These are phyloP conservation scores for Leishmania tropica DNA, from an alignment of 208 protist genomes.

Conservation along the genomic window DNA sequence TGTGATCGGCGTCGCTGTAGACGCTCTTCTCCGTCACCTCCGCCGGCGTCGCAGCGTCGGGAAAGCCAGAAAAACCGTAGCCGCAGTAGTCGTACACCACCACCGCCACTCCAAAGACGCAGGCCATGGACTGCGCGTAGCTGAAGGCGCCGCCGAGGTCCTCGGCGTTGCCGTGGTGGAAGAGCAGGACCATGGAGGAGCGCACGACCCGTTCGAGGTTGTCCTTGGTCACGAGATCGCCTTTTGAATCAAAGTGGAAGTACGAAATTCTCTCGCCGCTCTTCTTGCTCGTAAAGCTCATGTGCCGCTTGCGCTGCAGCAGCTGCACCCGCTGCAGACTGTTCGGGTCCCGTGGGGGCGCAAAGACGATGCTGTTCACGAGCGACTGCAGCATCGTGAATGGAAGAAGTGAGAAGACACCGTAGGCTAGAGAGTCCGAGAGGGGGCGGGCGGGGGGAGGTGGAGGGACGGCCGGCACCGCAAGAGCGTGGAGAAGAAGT, in stretches of 20 bases:
- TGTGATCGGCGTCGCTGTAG: slow-evolving; percentile 69
- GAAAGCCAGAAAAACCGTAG: slow-evolving; percentile 65
- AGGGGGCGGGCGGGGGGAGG: not conserved
- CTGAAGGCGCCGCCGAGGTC: slow-evolving; percentile 49
- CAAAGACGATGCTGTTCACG: slow-evolving; percentile 64
- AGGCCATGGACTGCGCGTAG: slow-evolving; percentile 32
- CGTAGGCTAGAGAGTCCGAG: not conserved
- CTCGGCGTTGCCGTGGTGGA: slow-evolving; percentile 82
- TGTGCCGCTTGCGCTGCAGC: slow-evolving; percentile 35
- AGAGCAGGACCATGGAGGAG: slow-evolving; percentile 50
- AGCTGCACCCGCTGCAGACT: slow-evolving; percentile 37
- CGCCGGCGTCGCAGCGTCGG: not conserved
- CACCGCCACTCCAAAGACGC: slow-evolving; percentile 36
- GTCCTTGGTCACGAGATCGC: not conserved
- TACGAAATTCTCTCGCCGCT: slow-evolving; percentile 34
- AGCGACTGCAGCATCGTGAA: slow-evolving; percentile 21
- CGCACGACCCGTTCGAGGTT: not conserved
- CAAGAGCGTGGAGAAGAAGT: not conserved
- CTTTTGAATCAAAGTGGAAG: slow-evolving; percentile 24
- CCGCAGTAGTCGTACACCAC: slow-evolving; percentile 84
- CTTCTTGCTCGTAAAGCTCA: slow-evolving; percentile 38
- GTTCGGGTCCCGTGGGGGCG: slow-evolving; percentile 40
- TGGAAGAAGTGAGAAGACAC: slow-evolving; percentile 5
- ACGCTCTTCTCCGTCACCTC: slow-evolving; percentile 46
- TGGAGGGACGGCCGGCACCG: not conserved